Conservation (phyloP, 1,284 basidiomycete species). For the Ceratorhiza oryzae-sativae region DNA sequence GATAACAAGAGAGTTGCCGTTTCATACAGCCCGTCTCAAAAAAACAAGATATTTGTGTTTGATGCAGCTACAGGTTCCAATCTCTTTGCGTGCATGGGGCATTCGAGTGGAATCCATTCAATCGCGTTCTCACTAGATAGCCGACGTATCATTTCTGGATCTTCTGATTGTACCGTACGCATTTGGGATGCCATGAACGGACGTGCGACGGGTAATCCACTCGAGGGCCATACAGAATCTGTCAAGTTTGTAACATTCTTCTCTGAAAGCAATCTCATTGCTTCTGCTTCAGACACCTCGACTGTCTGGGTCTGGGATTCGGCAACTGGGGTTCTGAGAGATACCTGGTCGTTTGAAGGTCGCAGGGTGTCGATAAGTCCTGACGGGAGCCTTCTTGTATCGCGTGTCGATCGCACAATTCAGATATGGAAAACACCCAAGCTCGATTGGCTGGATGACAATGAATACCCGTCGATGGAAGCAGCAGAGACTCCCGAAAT, state of each 20-base stretch:
- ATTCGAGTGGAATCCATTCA: neutral
- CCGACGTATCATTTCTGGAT: neutral
- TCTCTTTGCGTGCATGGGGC: too few relatives aligned
- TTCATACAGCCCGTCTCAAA: too few relatives aligned
- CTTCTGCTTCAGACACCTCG: neutral
- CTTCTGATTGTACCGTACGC: neutral
- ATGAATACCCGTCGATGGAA: too few relatives aligned
- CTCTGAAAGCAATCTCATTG: conserved; percentile 1
- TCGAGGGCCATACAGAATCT: neutral
- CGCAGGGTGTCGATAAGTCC: neutral
- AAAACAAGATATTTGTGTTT: too few relatives aligned
- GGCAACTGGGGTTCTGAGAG: neutral
- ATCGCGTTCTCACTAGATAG: conserved; percentile 8
- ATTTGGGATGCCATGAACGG: neutral
- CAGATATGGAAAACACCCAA: neutral
- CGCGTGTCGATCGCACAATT: neutral
- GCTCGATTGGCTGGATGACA: too few relatives aligned
- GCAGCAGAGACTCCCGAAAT: too few relatives aligned
- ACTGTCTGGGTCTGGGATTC: conserved; percentile 2
- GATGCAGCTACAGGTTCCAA: too few relatives aligned
- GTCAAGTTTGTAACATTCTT: neutral
- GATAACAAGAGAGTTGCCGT: too few relatives aligned
- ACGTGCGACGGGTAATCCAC: neutral
- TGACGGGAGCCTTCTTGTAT: neutral
- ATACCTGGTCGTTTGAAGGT: neutral